Evolutionary conservation across 305 asterid species (phyloP).

Genomic region (Andrographis paniculata): DNA sequence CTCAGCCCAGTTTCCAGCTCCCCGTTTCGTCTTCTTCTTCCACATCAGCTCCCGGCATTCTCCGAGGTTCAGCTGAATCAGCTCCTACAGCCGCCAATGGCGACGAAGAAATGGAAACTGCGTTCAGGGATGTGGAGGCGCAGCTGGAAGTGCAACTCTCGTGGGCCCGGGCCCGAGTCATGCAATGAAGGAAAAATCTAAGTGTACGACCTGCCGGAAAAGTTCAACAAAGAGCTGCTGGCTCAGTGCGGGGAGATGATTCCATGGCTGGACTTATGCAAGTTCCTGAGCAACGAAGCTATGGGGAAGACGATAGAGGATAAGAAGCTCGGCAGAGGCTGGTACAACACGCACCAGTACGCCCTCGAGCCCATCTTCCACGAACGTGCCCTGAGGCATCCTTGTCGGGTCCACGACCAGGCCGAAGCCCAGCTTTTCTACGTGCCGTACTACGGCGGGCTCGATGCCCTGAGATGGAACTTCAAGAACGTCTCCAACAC

Average conservation of each 20-base stretch:
- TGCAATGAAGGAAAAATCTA: constrained; percentile 34
- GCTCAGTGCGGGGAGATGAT: constrained; percentile 39
- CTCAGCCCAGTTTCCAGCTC: constrained; percentile 32
- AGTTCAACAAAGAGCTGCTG: constrained; percentile 56
- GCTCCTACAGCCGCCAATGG: background rate
- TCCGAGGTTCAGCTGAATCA: background rate
- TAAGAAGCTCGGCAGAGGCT: constrained; percentile 44
- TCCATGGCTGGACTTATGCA: constrained; percentile 55
- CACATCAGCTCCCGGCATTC: constrained; percentile 5
- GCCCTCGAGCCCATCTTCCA: constrained; percentile 64
- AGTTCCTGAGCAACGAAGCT: constrained; percentile 36
- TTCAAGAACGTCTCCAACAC: constrained; percentile 51
- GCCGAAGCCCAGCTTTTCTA: constrained; percentile 47
- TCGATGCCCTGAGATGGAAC: constrained; percentile 62
- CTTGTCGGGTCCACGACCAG: constrained; percentile 45
- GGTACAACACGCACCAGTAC: constrained; percentile 66
- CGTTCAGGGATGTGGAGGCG: constrained; percentile 31
- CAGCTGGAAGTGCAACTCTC: constrained; percentile 41
- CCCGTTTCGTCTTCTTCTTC: constrained; percentile 17
- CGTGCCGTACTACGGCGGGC: constrained; percentile 68
- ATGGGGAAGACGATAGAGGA: constrained; percentile 40
- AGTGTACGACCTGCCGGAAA: constrained; percentile 60
- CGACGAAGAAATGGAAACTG: constrained; percentile 16
- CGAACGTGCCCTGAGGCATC: constrained; percentile 42
- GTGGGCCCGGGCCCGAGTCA: constrained; percentile 28